Percentiles rank a stretch among this genome's conserved stretches.
Evolutionary conservation across 768 basidiomycete species (phyloP).

Genomic region (Trametes elegans): DNA sequence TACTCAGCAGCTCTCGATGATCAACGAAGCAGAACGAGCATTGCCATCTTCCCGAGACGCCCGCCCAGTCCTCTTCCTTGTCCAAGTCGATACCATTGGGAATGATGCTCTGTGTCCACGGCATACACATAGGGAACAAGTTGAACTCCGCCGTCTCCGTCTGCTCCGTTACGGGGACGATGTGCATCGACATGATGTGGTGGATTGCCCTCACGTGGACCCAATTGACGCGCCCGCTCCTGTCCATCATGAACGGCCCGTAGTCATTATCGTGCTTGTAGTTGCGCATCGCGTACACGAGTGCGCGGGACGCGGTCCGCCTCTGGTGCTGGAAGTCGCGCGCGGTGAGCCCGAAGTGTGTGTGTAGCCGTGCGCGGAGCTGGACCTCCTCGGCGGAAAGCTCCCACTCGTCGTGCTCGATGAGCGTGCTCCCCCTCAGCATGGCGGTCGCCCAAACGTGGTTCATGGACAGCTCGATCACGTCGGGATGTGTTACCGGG

Average conservation of each 20-base stretch:
- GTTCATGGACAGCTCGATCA: conserved; percentile 41
- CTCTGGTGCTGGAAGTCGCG: conserved; percentile 35
- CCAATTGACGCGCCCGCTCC: conserved; percentile 54
- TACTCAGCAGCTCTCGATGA: conserved; percentile 63
- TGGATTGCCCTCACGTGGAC: conserved; percentile 53
- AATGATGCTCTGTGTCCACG: conserved; percentile 51
- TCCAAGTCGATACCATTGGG: conserved; percentile 38
- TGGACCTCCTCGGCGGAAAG: conserved; percentile 40
- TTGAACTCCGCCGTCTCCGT: conserved; percentile 16
- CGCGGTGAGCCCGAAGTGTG: conserved; percentile 53
- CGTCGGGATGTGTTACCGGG: conserved; percentile 30
- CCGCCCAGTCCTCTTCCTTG: conserved; percentile 52
- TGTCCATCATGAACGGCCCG: conserved; percentile 53
- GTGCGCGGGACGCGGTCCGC: conserved; percentile 46
- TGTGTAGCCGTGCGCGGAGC: conserved; percentile 51
- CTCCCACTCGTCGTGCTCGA: conserved; percentile 36
- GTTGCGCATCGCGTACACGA: conserved; percentile 61
- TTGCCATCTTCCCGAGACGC: conserved; percentile 57
- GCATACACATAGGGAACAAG: conserved; percentile 49
- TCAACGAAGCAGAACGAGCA: conserved; percentile 69
- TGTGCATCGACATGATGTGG: conserved; percentile 53
- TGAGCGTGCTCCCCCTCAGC: conserved; percentile 42
- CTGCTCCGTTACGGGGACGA: conserved; percentile 37
- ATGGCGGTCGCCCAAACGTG: conserved; percentile 49
- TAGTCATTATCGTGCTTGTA: conserved; percentile 49